Evolutionary conservation across 2,329 filamentous ascomycete genomes (phyloP), one percentile per base, ranked within the genome.

Genomic region (Epicoccum nigrum): DNA sequence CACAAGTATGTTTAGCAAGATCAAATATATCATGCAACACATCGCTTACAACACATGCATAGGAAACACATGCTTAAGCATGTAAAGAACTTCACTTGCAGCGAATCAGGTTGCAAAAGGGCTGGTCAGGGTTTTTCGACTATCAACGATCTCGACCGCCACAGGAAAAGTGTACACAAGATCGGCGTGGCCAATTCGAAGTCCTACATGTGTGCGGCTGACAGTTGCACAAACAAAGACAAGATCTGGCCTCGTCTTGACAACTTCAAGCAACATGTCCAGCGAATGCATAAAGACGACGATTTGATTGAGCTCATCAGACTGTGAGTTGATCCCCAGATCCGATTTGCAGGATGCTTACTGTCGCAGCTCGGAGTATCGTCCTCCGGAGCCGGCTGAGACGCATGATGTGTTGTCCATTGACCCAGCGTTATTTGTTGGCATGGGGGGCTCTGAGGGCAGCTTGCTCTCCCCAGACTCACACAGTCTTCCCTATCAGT

Each of bases 211-310:
- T 94, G 89, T 67, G 79, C 78, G 42, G 75, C 82, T 5, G 72
- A 73, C 6, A 64, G 75, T 17, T 91, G 88, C 63, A 77, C 75
- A 19, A 81, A 77, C 19, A 86, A 79, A 55, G 76, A 76, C 1
- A 96, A 95, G 69, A 75, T 81, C 28, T 96, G 90, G 90, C 87
- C 88, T 1, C 83, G 92, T 17, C 78, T 86, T 42, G 92, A 97
- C 71, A 97, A 97, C 65, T 96, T 96, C 70, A 86, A 86, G 54
- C 85, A 87, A 28, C 92, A 97, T 67, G 79, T 96, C 37, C 78
- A 76, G 41, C 83, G 87, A 9, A 84, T 90, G 63, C 92, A 96
- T 68, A 55, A 66, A 1, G 67, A 79, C 4, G 73, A 79, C 32
- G 69, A 80, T 49, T 59, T 72, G 0, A 65, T 77, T 0, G 66